Evolutionary conservation across 148 eudicot genomes (phyloP), one percentile per base, ranked within the genome.

Genomic region (Chenopodium suecicum): DNA sequence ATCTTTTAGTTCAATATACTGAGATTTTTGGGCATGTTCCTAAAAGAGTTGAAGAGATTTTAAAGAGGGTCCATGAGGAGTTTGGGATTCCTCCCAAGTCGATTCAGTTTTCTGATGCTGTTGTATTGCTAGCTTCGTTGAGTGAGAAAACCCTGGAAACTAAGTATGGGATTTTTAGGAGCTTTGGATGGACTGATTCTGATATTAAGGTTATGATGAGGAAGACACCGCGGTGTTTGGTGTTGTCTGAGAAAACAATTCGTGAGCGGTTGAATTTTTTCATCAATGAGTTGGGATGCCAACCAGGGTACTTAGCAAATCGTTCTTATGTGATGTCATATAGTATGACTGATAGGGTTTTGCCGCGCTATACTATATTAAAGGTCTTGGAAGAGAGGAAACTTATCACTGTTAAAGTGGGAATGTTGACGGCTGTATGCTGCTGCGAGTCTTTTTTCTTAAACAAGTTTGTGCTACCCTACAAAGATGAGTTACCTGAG

Each of bases 101-200:
- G 1, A 0, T 2, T 7, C 62, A 62, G 78, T 87, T 85, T 47
- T 13, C 54, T 9, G 48, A 23, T 54, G 88, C 86, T 2, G 64
- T 85, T 31, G 67, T 29, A 16, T 67, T 81, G n/a, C 20, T 87
- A 20, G 65, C 81, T 65, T 80, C 86, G 3, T n/a, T 78, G 20
- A 75, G 78, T 67, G 70, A 85, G 47, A 47, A 66, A 31, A 78
- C 46, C 27, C 3, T 83, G 4, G 48, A 75, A 50, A 23, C 4
- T 5, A 87, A 87, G 70, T 78, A 25, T 66, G 60, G 64, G 25
- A 16, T 83, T 4, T 85, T 82, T 34, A 87, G 44, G 82, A 85
- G 89, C 80, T 87, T 80, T 80, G 89, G 89, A 25, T 85, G 82
- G 87, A 85, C 80, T 29, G 84, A 83, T 52, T 75, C 44, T 22